Evolutionary conservation across 805 yeast genomes (phyloP), one percentile per base, ranked within the genome.

Genomic region (Ogataea henricii): DNA sequence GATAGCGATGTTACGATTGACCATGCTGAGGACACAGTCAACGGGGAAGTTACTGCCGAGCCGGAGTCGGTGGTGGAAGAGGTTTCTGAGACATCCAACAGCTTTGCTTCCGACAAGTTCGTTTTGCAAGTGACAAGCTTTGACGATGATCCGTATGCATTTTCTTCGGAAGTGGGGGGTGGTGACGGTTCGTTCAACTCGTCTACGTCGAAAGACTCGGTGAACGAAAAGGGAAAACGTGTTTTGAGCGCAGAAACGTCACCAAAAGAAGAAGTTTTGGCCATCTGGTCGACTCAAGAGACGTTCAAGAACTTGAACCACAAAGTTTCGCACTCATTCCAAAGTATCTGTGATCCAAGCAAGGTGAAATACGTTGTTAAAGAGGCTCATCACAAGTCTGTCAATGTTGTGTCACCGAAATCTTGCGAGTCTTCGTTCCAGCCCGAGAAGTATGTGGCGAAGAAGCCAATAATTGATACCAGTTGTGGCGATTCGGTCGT

Each of bases 71-170:
- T 27, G 4, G 30, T 6, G 8, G 30, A 34, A 20, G n/a, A 12
- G 6, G 23, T 12, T 3, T 32, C 14, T 43, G 27, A 17, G 26
- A 40, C 44, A 38, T 21, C 44, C 18, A 34, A 51, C 22, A 58
- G 61, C 42, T 56, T 60, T 40, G 42, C 34, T 2, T 47, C 65
- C 4, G 52, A 54, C 22, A 52, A 60, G 9, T 65, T 57, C 45
- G 58, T 63, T 13, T 48, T 64, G 9, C 53, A 58, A 13, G 54
- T 58, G 9, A 74, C 81, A 2, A 63, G 62, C 21, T 67, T 77
- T 34, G 79, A 75, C 43, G 66, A 74, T 26, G 69, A 68, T 49
- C 68, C 71, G 41, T 65, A 63, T 52, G 62, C 68, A 1, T 69
- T 75, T 14, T 69, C 73, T 50, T 73, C 68, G n/a, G 77, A 73